phyloP scores from a whole-genome alignment of 352 stramenopile species.

The Phytopythium boreale region DNA sequence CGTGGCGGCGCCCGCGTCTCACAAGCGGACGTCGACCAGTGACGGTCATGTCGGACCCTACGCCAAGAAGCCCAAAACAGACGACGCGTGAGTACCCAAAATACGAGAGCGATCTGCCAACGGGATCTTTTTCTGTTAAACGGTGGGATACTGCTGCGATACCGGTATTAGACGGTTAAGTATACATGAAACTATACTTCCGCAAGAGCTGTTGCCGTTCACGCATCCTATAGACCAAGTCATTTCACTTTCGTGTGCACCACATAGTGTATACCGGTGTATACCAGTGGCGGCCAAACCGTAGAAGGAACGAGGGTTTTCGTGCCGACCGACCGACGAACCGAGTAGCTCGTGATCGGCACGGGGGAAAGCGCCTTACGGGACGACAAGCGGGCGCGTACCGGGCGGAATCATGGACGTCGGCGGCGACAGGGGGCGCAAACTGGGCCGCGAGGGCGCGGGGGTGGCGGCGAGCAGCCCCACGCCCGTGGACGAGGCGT shows the following conservation, averaged over 20 bases:
- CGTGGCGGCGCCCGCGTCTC: conserved; percentile 1
- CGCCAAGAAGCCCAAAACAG: conserved; percentile 28
- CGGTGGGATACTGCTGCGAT: too few relatives aligned
- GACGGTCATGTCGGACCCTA: conserved; percentile 7
- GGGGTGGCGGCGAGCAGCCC: neutral
- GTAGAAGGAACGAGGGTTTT: neutral
- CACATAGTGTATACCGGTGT: neutral
- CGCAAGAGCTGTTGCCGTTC: too few relatives aligned
- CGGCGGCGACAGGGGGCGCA: neutral
- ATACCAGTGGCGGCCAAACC: neutral
- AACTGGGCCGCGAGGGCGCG: neutral
- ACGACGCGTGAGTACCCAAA: neutral
- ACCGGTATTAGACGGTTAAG: too few relatives aligned
- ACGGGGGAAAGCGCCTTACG: neutral
- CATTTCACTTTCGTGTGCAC: too few relatives aligned
- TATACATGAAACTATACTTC: too few relatives aligned
- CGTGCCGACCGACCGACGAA: neutral
- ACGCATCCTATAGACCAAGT: too few relatives aligned
- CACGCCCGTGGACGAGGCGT: neutral
- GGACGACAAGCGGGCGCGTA: neutral
- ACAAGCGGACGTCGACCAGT: conserved; percentile 18
- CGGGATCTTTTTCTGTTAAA: too few relatives aligned
- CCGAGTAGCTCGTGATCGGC: neutral
- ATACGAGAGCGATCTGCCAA: neutral
- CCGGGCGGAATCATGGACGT: neutral